Percentiles rank a stretch among this genome's conserved stretches.
These are phyloP conservation scores for Ottelia alismoides DNA, from an alignment of 106 monocot species.

Conservation along the genomic window DNA sequence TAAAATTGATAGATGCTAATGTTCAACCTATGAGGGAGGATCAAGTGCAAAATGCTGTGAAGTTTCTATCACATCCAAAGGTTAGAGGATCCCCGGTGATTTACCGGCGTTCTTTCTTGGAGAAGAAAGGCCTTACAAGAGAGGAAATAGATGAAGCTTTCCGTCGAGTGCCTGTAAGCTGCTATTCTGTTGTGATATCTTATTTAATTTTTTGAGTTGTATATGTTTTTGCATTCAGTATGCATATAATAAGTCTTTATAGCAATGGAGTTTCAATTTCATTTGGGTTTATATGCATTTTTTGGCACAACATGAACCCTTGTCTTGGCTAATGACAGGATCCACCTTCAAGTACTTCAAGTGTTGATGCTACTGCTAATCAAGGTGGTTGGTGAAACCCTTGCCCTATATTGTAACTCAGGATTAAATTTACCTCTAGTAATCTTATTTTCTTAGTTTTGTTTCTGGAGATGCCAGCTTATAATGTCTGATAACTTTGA, in stretches of 20 bases:
- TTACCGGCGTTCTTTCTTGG: conserved; percentile 85
- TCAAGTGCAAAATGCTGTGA: conserved; percentile 94
- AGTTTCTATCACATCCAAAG: conserved; percentile 90
- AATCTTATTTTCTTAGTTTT: no score
- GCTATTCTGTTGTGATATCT: no score
- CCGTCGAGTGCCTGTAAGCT: conserved; percentile 85
- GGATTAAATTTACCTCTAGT: no score
- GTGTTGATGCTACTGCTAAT: conserved; percentile 24
- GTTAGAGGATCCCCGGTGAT: conserved; percentile 80
- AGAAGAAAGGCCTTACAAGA: conserved; percentile 85
- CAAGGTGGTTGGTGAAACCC: conserved; percentile 73
- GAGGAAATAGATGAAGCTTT: conserved; percentile 99
- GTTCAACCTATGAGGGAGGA: conserved; percentile 77
- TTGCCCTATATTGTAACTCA: no score
- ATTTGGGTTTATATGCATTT: background rate
- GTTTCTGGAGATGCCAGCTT: no score
- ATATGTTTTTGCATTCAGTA: background rate
- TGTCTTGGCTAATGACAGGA: conserved; percentile 31
- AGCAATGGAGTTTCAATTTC: background rate
- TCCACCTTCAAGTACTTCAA: conserved; percentile 54
- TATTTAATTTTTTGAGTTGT: no score
- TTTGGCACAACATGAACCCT: background rate
- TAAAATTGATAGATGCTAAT: conserved; percentile 23
- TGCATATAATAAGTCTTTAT: background rate
- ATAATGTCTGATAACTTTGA: no score